These are phyloP conservation scores for Yamadazyma sp. DNA, from an alignment of 1,139 yeast species.

Conservation along the genomic window DNA sequence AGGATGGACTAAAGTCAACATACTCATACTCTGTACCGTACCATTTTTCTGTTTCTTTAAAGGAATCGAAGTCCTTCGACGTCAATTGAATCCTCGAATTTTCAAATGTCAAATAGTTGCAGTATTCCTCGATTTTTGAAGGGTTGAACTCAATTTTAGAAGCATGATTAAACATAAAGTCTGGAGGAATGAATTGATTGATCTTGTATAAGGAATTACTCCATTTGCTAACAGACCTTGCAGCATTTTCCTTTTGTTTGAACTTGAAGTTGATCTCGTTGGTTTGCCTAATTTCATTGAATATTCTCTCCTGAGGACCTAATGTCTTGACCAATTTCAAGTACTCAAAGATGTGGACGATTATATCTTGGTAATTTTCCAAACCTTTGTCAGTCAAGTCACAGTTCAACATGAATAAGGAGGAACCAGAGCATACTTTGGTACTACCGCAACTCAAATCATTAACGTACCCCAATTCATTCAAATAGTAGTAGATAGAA, in stretches of 20 bases:
- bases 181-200: conserved; percentile 56
- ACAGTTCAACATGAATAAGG: conserved; percentile 63
- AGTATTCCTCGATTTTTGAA: conserved; percentile 50
- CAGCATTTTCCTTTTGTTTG: conserved; percentile 64
- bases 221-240: conserved; percentile 57
- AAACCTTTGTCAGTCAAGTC: conserved; percentile 79
- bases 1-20: conserved; percentile 40
- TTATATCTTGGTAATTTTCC: conserved; percentile 58
- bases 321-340: conserved; percentile 50
- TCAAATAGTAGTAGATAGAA: conserved; percentile 68
- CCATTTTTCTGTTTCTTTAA: conserved; percentile 64
- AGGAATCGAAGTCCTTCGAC: conserved; percentile 45
- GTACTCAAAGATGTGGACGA: conserved; percentile 67
- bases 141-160: conserved; percentile 63
- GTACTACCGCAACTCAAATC: conserved; percentile 74
- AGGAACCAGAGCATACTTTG: conserved; percentile 67
- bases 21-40: conserved; percentile 81
- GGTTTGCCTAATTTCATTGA: conserved; percentile 49
- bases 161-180: conserved; percentile 56
- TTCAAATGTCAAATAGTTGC: conserved; percentile 49
- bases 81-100: conserved; percentile 64
- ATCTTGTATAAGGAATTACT: conserved; percentile 45
- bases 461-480: conserved; percentile 73
- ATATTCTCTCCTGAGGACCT: conserved; percentile 58
- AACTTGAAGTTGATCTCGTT: conserved; percentile 58